Conservation (phyloP, 257 asterid genomes). For the Gentiana straminea region DNA sequence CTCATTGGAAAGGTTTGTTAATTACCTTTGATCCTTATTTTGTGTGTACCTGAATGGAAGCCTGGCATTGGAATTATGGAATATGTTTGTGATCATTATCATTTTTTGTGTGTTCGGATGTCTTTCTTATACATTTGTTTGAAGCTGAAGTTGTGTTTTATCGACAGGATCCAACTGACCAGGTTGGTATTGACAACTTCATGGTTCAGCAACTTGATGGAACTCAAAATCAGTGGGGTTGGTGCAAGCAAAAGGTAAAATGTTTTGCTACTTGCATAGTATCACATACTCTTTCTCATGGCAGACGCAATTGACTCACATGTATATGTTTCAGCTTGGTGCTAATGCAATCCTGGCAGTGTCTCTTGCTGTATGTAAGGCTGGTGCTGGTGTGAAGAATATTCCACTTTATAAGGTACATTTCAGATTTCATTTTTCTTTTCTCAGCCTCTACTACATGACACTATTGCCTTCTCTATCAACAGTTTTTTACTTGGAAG, state of each 20-base stretch:
- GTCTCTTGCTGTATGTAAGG: slow-evolving; percentile 89
- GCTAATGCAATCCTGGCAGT: slow-evolving; percentile 94
- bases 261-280: neutral
- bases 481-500: no score
- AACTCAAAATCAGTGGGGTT: slow-evolving; percentile 90
- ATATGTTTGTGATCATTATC: no score
- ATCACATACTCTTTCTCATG: neutral
- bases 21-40: neutral
- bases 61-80: neutral
- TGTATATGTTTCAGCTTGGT: slow-evolving; percentile 48
- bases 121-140: no score
- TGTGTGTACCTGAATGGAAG: neutral
- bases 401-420: slow-evolving; percentile 76
- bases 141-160: neutral
- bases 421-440: neutral
- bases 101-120: no score
- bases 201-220: slow-evolving; percentile 91
- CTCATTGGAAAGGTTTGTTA: slow-evolving; percentile 73
- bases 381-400: slow-evolving; percentile 72
- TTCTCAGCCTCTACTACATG: neutral
- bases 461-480: neutral
- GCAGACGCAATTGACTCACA: neutral
- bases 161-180: slow-evolving; percentile 81
- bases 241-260: slow-evolving; percentile 94
- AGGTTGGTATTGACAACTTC: slow-evolving; percentile 67